Base-by-base conservation (phyloP, 2,329 filamentous ascomycete genomes). In the Sporothrix mexicana region DNA sequence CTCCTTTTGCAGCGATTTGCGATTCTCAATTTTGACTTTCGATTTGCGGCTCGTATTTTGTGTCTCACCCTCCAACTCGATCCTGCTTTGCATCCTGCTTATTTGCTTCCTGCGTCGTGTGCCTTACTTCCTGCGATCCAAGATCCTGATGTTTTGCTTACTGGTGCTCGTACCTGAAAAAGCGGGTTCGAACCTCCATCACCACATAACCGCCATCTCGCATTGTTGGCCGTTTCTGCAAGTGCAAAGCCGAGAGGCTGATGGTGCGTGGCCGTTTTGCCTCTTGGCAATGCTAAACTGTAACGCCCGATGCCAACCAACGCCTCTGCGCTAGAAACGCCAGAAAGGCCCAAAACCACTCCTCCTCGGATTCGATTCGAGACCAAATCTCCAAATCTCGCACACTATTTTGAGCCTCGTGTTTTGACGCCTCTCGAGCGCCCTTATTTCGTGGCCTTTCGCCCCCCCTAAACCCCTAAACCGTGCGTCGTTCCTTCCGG, bases 361-460 rank as follows among this genome's bases (percentile, higher is more conserved):
- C 57, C 15, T 10, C 6, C 23, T 25, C 13, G 61, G 51, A 20
- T 55, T 4, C 2, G 1, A 20, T 47, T 64, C n/a, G 10, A 45
- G 36, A 43, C 36, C 36, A n/a, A 20, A 17, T 51, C n/a, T n/a
- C 9, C 51, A 8, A 36, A 15, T 51, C 49, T n/a, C 49, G 15
- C 49, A n/a, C 15, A 17, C 45, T 47, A 13, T 17, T 47, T 47
- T 8, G 36, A n/a, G 17, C 3, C 59, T 64, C 59, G 59, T 64
- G 59, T 64, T 9, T n/a, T 64, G 36, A 53, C n/a, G 15, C 15
- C 47, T n/a, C 47, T 51, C 47, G 3, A 53, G 13, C 20, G 20
- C 23, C 23, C 15, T 67, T 23, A 67, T 67, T 67, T 67, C 64
- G 64, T 45, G 45, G 23, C 61, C 62, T 67, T 67, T 67, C 64